phyloP scores from a whole-genome alignment of 2,329 filamentous ascomycete genomes.

The Colletotrichum euphorbiae region DNA sequence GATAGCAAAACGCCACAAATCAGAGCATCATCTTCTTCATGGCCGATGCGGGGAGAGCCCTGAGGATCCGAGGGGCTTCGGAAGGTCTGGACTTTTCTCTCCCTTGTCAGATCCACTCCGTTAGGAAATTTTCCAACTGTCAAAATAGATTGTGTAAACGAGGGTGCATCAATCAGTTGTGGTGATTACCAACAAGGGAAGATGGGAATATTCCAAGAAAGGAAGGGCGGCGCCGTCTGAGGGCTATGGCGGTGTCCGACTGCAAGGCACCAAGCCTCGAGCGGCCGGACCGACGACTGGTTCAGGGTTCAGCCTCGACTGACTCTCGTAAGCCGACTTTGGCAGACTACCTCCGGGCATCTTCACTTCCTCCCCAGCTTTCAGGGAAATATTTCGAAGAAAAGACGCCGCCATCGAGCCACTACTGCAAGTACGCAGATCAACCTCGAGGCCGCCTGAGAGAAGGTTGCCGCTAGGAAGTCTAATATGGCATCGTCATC shows the following conservation, averaged over 20 bases:
- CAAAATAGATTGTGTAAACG: neutral
- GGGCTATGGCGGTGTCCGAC: conserved; percentile 21
- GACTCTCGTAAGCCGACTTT: conserved; percentile 21
- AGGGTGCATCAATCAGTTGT: neutral
- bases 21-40: neutral
- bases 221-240: conserved; percentile 19
- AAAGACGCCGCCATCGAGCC: neutral
- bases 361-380: neutral
- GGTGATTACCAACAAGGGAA: conserved; percentile 24
- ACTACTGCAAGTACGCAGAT: conserved; percentile 21
- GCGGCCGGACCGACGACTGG: neutral
- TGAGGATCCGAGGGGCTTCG: neutral
- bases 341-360: neutral
- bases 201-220: conserved; percentile 19
- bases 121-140: neutral
- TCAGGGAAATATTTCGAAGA: neutral
- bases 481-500: conserved; percentile 18
- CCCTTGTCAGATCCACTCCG: neutral
- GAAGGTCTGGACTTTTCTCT: neutral
- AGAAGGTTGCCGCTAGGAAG: conserved; percentile 18
- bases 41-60: conserved; percentile 6
- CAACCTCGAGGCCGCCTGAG: neutral
- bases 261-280: conserved; percentile 15
- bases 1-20: conserved; percentile 11
- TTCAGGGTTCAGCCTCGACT: conserved; percentile 20